Evolutionary conservation across 2,329 filamentous ascomycete species (phyloP).

Genomic region (Stagonosporopsis rhizophila): DNA sequence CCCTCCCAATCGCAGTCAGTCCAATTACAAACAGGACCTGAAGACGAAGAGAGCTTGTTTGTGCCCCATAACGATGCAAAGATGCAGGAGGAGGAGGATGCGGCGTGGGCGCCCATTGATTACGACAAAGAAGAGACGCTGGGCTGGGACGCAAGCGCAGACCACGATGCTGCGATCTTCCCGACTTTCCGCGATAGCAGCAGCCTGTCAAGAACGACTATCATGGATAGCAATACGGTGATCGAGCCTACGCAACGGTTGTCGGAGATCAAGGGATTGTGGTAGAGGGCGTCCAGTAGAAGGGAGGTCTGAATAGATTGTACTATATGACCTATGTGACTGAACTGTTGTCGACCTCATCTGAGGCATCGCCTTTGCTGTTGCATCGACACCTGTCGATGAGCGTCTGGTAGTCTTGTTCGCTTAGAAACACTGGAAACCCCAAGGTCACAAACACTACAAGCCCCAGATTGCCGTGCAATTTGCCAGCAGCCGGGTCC

Average conservation of each 20-base stretch:
- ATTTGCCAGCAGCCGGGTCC: no score
- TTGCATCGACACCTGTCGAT: not conserved
- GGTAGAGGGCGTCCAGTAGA: constrained; percentile 27
- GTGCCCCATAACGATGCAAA: constrained; percentile 66
- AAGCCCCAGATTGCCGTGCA: no score
- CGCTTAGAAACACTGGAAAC: no score
- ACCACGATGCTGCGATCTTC: constrained; percentile 51
- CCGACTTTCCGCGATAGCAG: constrained; percentile 55
- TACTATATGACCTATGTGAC: not conserved
- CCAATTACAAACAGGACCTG: constrained; percentile 48
- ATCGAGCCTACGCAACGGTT: constrained; percentile 77
- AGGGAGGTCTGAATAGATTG: not conserved
- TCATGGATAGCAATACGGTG: constrained; percentile 43
- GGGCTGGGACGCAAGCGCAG: constrained; percentile 75
- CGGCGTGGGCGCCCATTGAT: constrained; percentile 74
- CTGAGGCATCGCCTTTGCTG: no score
- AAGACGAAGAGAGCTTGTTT: constrained; percentile 73
- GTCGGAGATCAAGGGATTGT: constrained; percentile 60
- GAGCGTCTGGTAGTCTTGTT: not conserved
- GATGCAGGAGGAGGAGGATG: constrained; percentile 66
- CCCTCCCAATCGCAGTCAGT: constrained; percentile 14
- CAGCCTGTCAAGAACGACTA: constrained; percentile 35
- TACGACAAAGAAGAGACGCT: constrained; percentile 72
- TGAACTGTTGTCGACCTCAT: not conserved
- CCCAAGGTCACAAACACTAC: no score